Percentiles rank a stretch among this genome's conserved stretches.
Conservation (phyloP, 108 stramenopile species). For the Fragilaria crotonensis region DNA sequence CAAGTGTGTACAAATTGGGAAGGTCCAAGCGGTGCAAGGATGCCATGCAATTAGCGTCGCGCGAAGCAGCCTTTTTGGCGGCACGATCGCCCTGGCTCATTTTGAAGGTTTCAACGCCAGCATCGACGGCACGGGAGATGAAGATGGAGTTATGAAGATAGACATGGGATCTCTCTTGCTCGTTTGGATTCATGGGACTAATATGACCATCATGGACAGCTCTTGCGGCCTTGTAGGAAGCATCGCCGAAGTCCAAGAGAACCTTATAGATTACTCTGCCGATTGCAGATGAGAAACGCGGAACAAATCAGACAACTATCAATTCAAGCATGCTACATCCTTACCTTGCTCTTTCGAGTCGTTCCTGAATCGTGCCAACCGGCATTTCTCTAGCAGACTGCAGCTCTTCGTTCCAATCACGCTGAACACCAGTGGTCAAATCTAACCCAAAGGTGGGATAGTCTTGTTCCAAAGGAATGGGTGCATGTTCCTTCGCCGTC, state of each 20-base stretch:
- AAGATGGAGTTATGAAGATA: slow-evolving; percentile 96
- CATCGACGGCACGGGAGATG: slow-evolving; percentile 84
- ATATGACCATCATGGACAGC: slow-evolving; percentile 87
- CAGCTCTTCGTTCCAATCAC: slow-evolving; percentile 97
- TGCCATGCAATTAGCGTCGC: slow-evolving; percentile 58
- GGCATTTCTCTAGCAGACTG: slow-evolving; percentile 85
- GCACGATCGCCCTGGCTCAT: slow-evolving; percentile 63
- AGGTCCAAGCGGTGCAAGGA: slow-evolving; percentile 57
- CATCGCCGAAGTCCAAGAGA: slow-evolving; percentile 87
- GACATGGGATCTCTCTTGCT: slow-evolving; percentile 79
- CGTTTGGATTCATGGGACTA: slow-evolving; percentile 89
- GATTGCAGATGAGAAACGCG: neutral
- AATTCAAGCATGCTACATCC: slow-evolving; percentile 2
- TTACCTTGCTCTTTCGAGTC: slow-evolving; percentile 71
- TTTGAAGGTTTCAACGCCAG: slow-evolving; percentile 78
- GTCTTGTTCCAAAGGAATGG: slow-evolving; percentile 68
- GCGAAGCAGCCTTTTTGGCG: slow-evolving; percentile 58
- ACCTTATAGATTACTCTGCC: slow-evolving; percentile 76
- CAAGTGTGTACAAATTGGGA: slow-evolving; percentile 79
- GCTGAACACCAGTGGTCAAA: slow-evolving; percentile 58
- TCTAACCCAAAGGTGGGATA: slow-evolving; percentile 82
- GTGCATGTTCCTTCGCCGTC: slow-evolving; percentile 18
- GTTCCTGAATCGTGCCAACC: slow-evolving; percentile 45
- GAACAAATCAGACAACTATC: neutral
- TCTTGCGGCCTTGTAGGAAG: slow-evolving; percentile 65